A percentile compares a stretch with the other conserved stretches of the same genome.
These are phyloP conservation scores for Penicillium expansum DNA, from an alignment of 2,329 filamentous ascomycete genomes.

Conservation along the genomic window DNA sequence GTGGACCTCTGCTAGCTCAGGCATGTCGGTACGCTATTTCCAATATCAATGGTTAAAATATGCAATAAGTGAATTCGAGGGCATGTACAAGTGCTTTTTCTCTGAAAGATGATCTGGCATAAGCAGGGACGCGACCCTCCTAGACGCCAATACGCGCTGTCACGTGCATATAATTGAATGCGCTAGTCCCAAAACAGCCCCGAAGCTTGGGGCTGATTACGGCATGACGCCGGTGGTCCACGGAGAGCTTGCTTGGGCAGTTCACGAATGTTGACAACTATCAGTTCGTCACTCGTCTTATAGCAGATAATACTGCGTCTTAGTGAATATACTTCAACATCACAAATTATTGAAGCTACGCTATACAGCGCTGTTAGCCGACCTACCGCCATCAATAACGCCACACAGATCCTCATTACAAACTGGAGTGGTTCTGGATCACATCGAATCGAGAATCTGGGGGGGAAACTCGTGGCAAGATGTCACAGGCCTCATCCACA, in stretches of 20 bases:
- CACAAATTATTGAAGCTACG: neutral
- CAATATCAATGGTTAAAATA: neutral
- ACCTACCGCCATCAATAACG: neutral
- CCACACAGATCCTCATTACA: slow-evolving; percentile 19
- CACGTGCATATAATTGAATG: neutral
- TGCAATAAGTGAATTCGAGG: slow-evolving; percentile 1
- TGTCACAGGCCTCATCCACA: slow-evolving; percentile 42
- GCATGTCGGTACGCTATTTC: slow-evolving; percentile 36
- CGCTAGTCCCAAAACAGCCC: neutral
- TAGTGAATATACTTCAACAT: neutral
- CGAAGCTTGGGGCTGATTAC: neutral
- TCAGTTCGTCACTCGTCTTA: neutral
- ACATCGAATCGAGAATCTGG: slow-evolving; percentile 26
- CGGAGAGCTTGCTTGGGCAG: neutral
- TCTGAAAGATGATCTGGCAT: neutral
- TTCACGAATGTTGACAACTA: neutral
- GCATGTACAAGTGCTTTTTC: slow-evolving; percentile 2
- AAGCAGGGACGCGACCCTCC: neutral
- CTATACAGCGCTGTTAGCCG: neutral
- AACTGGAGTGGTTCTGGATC: slow-evolving; percentile 44
- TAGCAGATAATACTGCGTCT: neutral
- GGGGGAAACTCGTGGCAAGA: slow-evolving; percentile 27
- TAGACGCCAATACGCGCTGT: neutral
- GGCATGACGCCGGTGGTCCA: neutral
- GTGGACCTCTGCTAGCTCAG: slow-evolving; percentile 63